Evolutionary conservation across 768 basidiomycete species (phyloP).

Genomic region (Macrolepiota dolichaula): DNA sequence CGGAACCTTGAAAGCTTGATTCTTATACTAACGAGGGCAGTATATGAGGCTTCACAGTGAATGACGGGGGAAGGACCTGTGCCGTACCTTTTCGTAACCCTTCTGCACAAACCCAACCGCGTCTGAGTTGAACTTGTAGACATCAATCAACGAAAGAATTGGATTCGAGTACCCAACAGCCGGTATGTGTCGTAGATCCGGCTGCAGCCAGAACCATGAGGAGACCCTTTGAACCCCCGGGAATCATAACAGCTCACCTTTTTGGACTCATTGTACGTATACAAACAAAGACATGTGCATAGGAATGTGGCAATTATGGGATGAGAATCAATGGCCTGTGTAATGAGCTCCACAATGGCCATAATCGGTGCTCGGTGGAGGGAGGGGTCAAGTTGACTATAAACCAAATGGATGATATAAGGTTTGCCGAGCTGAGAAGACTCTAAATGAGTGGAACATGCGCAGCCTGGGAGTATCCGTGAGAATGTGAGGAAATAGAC

Average conservation of each 20-base stretch:
- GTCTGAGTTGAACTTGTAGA: constrained; percentile 21
- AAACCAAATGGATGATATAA: too few species aligned
- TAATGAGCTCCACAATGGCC: not conserved
- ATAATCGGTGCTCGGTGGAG: not conserved
- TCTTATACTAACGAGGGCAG: constrained; percentile 18
- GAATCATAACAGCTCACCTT: not conserved
- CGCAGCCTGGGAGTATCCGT: not conserved
- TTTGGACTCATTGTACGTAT: not conserved
- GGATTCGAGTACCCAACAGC: constrained; percentile 31
- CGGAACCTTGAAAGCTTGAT: constrained; percentile 39
- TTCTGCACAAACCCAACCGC: constrained; percentile 25
- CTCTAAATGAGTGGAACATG: not conserved
- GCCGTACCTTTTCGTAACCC: constrained; percentile 28
- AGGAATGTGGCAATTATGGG: not conserved
- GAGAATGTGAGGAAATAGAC: too few species aligned
- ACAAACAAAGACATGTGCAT: not conserved
- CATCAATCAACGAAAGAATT: constrained; percentile 28
- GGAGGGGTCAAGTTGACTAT: not conserved
- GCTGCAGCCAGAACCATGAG: not conserved
- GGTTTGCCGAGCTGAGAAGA: not conserved
- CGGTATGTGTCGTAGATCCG: constrained; percentile 25
- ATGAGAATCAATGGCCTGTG: not conserved
- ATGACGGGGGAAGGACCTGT: not conserved
- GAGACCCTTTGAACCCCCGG: too few species aligned
- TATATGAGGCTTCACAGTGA: not conserved